Evolutionary conservation across 202 grass and related monocot genomes (phyloP).

Genomic region (Schoenoplectus triqueter): DNA sequence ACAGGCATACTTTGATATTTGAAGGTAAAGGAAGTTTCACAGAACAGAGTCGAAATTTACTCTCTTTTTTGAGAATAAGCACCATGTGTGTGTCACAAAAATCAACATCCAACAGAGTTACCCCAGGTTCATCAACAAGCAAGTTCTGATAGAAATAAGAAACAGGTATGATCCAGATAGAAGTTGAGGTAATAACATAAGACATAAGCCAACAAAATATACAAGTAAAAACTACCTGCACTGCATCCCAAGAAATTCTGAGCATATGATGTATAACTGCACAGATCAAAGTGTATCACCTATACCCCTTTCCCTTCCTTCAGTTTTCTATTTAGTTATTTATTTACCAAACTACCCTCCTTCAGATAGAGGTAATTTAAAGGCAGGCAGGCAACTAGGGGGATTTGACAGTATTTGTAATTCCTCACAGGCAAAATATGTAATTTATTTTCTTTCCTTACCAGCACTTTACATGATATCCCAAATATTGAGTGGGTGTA

Average conservation of each 20-base stretch:
- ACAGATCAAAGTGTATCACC: not conserved
- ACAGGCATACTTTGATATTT: constrained; percentile 58
- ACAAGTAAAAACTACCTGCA: not conserved
- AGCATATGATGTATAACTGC: not conserved
- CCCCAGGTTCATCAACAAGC: constrained; percentile 61
- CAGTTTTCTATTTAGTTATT: not conserved
- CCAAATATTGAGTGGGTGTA: not conserved
- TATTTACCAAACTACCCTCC: not conserved
- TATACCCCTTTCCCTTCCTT: not conserved
- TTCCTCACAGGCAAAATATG: constrained; percentile 1
- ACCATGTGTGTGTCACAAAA: constrained; percentile 94
- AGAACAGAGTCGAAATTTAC: constrained; percentile 71
- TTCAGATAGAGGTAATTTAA: not conserved
- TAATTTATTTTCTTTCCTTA: constrained; percentile 7
- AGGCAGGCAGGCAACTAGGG: not conserved
- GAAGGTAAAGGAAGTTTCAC: constrained; percentile 64
- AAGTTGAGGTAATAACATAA: not conserved
- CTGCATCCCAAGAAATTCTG: not conserved
- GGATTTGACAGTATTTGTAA: not conserved
- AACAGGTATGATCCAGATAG: constrained; percentile 17
- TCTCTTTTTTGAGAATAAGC: constrained; percentile 73
- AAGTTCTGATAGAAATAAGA: constrained; percentile 52
- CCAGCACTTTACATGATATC: constrained; percentile 5
- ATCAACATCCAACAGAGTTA: constrained; percentile 76
- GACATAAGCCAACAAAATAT: constrained; percentile 1